These are phyloP conservation scores for Tolypocladium nubicola DNA, from an alignment of 2,329 filamentous ascomycete genomes.

Conservation along the genomic window DNA sequence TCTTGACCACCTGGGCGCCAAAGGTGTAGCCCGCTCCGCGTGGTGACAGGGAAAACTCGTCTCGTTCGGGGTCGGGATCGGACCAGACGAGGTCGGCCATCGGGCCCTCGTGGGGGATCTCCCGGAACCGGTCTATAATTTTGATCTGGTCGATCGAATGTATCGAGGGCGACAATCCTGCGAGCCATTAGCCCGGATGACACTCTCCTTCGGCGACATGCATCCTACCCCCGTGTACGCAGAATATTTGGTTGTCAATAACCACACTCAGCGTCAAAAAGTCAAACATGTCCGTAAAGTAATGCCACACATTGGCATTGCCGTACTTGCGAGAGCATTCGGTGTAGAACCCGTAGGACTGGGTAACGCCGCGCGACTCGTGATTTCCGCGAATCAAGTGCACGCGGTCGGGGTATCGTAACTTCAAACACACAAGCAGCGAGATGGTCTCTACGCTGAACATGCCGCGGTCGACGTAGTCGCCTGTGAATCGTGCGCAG, in stretches of 20 bases:
- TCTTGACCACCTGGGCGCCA: slow-evolving; percentile 93
- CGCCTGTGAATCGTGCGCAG: slow-evolving; percentile 43
- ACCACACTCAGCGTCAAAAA: slow-evolving; percentile 94
- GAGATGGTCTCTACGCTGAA: slow-evolving; percentile 99
- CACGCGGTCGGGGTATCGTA: slow-evolving; percentile 91
- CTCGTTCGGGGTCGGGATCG: slow-evolving; percentile 91
- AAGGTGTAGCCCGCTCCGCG: slow-evolving; percentile 95
- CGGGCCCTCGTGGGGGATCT: slow-evolving; percentile 95
- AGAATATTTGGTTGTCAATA: slow-evolving; percentile 98
- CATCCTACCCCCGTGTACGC: slow-evolving; percentile 72
- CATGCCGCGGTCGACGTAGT: slow-evolving; percentile 96
- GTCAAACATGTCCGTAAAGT: slow-evolving; percentile 99
- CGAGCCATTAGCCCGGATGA: not conserved
- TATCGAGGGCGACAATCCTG: slow-evolving; percentile 76
- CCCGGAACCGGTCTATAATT: slow-evolving; percentile 96
- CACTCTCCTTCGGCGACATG: not conserved
- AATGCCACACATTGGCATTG: slow-evolving; percentile 98
- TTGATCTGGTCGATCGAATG: slow-evolving; percentile 99
- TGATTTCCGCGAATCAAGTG: slow-evolving; percentile 97
- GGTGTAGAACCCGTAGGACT: slow-evolving; percentile 98
- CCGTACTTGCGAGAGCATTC: slow-evolving; percentile 97
- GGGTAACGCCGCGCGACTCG: slow-evolving; percentile 92
- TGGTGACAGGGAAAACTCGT: slow-evolving; percentile 92
- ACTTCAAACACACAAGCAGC: slow-evolving; percentile 89
- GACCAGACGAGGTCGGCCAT: slow-evolving; percentile 99